Evolutionary conservation across 208 protist genomes (phyloP), one percentile per base, ranked within the genome.

Genomic region (Trypanosoma lewisi): DNA sequence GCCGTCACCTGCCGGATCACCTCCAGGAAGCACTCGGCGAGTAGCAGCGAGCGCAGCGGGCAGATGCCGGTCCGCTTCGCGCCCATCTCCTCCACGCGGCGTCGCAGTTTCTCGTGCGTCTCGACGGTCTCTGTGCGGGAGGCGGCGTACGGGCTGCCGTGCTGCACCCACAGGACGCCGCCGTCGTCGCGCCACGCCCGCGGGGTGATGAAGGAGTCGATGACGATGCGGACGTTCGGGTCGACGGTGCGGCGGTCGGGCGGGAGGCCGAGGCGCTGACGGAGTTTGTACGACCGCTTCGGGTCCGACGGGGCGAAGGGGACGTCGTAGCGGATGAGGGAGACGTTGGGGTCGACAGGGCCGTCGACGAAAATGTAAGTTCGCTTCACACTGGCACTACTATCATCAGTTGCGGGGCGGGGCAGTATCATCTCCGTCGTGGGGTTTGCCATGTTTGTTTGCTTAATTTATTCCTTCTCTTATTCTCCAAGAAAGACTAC

Each of bases 11-110:
- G 82, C 12, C 90, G 90, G 49, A 96, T 84, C 42, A 94, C 83
- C 64, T 96, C 87, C n/a, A 93, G 41, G 51, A 89, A 91, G 63
- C 83, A 88, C 80, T 96, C 87, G 14, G 85, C 90, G 16, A 88
- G 55, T 2, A 96, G 74, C 34, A 92, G 53, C 9, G 85, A 85
- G 28, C 90, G 90, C 39, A 87, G 70, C 21, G 85, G 82, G 58
- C 82, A 89, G 27, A 78, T 90, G 41, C 86, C 83, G n/a, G 83
- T 90, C 33, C 69, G 55, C 50, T 83, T 74, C 31, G 69, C 72
- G 2, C 70, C 73, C 33, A 66, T 67, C 62, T 79, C 55, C n/a
- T 50, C 6, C 59, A 86, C 51, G 17, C 65, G 67, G 9, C 59
- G 54, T 34, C 66, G 47, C 11, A 94, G 73, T n/a, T 72, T 78